A percentile compares a stretch with the other conserved stretches of the same genome.
Conservation (phyloP, 345 rosid genomes). For the Camelina laxa region DNA sequence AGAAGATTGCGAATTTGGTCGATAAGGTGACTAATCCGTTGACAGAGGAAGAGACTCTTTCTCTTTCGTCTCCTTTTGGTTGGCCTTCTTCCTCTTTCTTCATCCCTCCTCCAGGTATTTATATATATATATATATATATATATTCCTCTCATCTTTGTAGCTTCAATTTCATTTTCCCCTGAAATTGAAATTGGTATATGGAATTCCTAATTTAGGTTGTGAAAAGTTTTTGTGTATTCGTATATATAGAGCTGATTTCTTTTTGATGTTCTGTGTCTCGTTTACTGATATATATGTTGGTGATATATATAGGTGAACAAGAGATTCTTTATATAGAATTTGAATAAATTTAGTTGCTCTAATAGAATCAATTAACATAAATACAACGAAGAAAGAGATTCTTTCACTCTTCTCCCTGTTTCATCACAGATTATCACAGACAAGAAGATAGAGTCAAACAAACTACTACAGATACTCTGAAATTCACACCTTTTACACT, state of each 20-base stretch:
- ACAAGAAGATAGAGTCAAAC: no score
- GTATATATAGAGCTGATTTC: neutral
- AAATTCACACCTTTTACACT: no score
- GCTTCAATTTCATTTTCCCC: neutral
- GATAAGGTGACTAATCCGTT: constrained; percentile 40
- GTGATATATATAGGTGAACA: no score
- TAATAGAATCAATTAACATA: no score
- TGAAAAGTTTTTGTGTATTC: neutral
- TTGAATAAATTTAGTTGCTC: no score
- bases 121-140: no score
- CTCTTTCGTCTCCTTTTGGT: constrained; percentile 46
- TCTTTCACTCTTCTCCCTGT: no score
- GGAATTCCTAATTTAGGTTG: neutral
- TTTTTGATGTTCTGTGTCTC: neutral
- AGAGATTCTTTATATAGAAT: no score
- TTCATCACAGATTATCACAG: no score
- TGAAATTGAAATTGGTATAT: constrained; percentile 9
- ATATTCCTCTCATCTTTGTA: neutral
- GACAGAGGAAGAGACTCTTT: constrained; percentile 48
- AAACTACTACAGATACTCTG: no score
- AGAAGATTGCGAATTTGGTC: constrained; percentile 37
- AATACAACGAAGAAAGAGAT: no score
- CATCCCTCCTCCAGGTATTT: constrained; percentile 40
- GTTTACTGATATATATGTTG: no score
- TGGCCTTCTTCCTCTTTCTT: constrained; percentile 55